Evolutionary conservation across 225 moss, liverwort and hornwort genomes (phyloP), one percentile per base, ranked within the genome.

Genomic region (Asterella californica): DNA sequence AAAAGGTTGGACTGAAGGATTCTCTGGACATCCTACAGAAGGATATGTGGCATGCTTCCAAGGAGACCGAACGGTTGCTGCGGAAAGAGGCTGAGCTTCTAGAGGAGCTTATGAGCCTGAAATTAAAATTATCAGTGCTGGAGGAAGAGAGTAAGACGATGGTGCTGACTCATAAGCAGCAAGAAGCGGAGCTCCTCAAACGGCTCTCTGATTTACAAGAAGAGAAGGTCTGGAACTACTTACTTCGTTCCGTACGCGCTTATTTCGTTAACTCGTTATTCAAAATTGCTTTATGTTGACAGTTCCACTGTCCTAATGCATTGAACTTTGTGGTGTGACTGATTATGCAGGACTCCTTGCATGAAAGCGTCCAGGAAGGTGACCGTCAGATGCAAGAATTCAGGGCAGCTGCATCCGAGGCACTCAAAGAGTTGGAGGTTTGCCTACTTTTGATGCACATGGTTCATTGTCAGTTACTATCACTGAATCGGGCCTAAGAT

Each of bases 401-500:
- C 78, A 81, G 83, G 76, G 80, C 74, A 74, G 75, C 79, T 29
- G 74, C 89, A 79, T 77, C 78, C 27, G 91, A 89, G 29, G 85
- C 83, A 22, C 68, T 82, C 64, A 70, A 72, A 22, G 89, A 96
- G 25, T 70, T 88, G 82, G 89, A 96, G 87, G 95, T 93, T 64
- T 78, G 77, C 50, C 37, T 17, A 61, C 17, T 67, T 32, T 19
- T 30, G 6, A 2, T 14, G 25, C 9, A 67, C 4, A 15, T 57
- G 42, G 5, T 57, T 57, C 67, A 4, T 45, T 48, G 53, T 29
- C 46, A 9, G 21, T 79, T 49, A 27, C 33, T 57, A 15, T 32
- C 48, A 29, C 50, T 45, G 52, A 67, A 19, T 55, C 18, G 57
- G 15, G 57, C 57, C 17, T 57, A 24, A 57, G 57, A 19, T 57